Percentiles rank a stretch among this genome's conserved stretches.
Conservation (phyloP, 345 rosid genomes). For the Dipteronia sinensis region DNA sequence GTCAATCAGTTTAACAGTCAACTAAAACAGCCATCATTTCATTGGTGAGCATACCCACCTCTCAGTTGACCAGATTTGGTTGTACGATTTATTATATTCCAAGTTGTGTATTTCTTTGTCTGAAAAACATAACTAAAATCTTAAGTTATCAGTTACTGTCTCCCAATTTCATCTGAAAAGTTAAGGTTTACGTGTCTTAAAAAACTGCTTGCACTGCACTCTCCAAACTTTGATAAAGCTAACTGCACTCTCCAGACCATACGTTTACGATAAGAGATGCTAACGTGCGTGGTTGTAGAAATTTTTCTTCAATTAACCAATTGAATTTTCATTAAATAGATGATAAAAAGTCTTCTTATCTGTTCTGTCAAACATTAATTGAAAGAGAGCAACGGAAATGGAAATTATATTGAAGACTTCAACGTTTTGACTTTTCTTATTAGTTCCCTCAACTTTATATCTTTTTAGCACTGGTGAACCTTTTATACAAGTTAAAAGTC, state of each 20-base stretch:
- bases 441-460: background rate
- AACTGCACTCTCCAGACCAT: background rate
- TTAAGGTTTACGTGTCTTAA: background rate
- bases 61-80: background rate
- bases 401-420: background rate
- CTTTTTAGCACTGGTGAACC: background rate
- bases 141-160: constrained; percentile 9
- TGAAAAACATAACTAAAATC: background rate
- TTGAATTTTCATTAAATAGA: background rate
- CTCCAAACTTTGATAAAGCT: constrained; percentile 3
- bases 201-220: constrained; percentile 11
- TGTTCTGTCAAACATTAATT: background rate
- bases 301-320: background rate
- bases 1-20: background rate
- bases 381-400: background rate
- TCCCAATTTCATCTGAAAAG: too few species aligned
- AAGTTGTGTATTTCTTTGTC: background rate
- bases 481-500: background rate
- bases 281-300: constrained; percentile 10
- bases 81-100: background rate
- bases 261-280: constrained; percentile 9
- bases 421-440: constrained; percentile 12
- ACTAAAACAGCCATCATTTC: background rate
- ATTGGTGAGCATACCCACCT: background rate
- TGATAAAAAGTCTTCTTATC: background rate